phyloP scores from a whole-genome alignment of 495 filamentous ascomycete genomes.

The Cladorrhinum samala region DNA sequence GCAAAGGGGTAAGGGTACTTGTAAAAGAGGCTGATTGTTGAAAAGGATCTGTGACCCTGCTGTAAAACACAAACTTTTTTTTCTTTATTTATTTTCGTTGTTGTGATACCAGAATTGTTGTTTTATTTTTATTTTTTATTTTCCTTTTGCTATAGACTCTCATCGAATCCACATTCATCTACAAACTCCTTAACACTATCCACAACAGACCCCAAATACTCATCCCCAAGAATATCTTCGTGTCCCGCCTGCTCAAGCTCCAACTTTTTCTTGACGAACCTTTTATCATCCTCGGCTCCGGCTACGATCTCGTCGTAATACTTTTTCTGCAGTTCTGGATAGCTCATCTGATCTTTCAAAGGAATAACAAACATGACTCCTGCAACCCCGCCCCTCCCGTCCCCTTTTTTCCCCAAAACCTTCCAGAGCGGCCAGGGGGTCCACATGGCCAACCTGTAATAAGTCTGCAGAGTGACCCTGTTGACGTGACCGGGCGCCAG shows the following conservation, averaged over 20 bases:
- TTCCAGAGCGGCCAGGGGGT: background rate
- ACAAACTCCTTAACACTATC: background rate
- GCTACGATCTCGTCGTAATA: background rate
- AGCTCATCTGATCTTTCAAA: background rate
- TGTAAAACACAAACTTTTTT: too few relatives aligned
- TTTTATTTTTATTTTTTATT: background rate
- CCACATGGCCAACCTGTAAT: background rate
- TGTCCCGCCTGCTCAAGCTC: background rate
- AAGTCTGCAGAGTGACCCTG: background rate
- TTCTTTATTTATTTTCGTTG: too few relatives aligned
- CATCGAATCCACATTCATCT: background rate
- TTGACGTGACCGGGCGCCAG: background rate
- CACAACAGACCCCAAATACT: background rate
- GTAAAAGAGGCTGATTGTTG: too few relatives aligned
- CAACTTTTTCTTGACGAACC: background rate
- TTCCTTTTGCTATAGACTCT: background rate
- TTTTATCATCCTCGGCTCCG: background rate
- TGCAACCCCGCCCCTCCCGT: background rate
- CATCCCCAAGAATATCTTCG: background rate
- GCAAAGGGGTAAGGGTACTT: background rate
- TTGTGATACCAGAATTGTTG: too few relatives aligned
- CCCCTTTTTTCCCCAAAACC: background rate
- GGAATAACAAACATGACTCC: background rate
- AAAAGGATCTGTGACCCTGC: too few relatives aligned
- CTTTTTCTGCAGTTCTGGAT: background rate